A percentile compares a stretch with the other conserved stretches of the same genome.
Evolutionary conservation across 306 rosid species (phyloP).

Genomic region (Arachis hypogaea): DNA sequence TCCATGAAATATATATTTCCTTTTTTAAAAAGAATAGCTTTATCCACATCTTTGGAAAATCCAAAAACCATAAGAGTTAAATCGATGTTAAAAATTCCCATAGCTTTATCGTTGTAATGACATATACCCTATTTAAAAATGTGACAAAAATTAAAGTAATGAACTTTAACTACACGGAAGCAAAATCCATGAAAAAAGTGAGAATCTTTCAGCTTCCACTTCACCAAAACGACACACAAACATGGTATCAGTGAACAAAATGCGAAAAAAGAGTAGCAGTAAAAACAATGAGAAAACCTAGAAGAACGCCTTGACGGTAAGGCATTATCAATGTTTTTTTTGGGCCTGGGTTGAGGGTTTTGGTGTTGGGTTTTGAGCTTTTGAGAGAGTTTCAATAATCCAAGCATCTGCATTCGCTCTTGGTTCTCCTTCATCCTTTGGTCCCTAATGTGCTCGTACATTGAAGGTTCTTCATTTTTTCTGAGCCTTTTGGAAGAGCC

Average conservation of each 20-base stretch:
- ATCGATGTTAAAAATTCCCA: background rate
- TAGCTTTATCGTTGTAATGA: background rate
- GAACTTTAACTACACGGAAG: background rate
- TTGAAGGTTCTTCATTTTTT: background rate
- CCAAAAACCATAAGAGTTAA: slow-evolving; percentile 20
- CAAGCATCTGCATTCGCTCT: slow-evolving; percentile 70
- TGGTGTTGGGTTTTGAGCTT: slow-evolving; percentile 45
- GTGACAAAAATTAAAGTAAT: background rate
- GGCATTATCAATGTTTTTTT: slow-evolving; percentile 3
- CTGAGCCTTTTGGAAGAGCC: slow-evolving; percentile 10
- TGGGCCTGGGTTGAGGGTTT: slow-evolving; percentile 1
- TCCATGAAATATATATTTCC: slow-evolving; percentile 1
- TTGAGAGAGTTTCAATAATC: slow-evolving; percentile 59
- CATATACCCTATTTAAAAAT: background rate
- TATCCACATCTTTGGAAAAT: slow-evolving; percentile 17
- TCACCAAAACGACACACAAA: background rate
- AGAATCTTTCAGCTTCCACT: background rate
- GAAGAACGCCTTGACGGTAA: slow-evolving; percentile 71
- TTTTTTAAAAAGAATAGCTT: background rate
- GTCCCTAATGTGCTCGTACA: slow-evolving; percentile 63
- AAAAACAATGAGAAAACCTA: slow-evolving; percentile 43
- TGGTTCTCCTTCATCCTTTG: slow-evolving; percentile 72
- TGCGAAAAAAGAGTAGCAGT: background rate
- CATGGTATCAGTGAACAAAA: background rate
- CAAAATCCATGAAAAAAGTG: background rate